Conservation (phyloP, 331 rosid genomes). For the Quercus tomentella region DNA sequence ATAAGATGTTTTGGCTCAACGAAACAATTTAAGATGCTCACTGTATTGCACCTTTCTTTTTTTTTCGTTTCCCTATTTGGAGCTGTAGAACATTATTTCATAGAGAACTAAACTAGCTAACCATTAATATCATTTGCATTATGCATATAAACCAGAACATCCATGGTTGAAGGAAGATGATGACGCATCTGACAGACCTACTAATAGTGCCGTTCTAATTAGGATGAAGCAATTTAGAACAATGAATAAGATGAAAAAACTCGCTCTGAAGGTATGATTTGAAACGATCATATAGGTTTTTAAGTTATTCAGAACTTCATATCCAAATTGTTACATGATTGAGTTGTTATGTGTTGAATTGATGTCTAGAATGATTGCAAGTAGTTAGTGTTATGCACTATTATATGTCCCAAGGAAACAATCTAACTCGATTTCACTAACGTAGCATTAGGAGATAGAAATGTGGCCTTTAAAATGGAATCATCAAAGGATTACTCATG, state of each 20-base stretch:
- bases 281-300: background rate
- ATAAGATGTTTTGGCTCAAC: background rate
- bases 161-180: slow-evolving; percentile 89
- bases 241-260: slow-evolving; percentile 96
- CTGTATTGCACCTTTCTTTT: background rate
- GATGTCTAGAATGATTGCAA: background rate
- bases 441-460: background rate
- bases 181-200: slow-evolving; percentile 72
- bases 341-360: background rate
- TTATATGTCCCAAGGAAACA: background rate
- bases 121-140: slow-evolving; percentile 3
- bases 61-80: background rate
- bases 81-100: background rate
- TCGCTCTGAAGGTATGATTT: slow-evolving; percentile 70
- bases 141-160: slow-evolving; percentile 56
- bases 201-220: slow-evolving; percentile 76
- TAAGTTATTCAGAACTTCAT: background rate
- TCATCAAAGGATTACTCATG: background rate
- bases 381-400: background rate
- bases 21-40: background rate
- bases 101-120: background rate
- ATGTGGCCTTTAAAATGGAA: background rate
- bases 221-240: slow-evolving; percentile 95
- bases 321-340: background rate
- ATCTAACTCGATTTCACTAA: too few species aligned